Evolutionary conservation across 805 yeast species (phyloP), one percentile per base, ranked within the genome.

Genomic region (Kazachstania psychrophila): DNA sequence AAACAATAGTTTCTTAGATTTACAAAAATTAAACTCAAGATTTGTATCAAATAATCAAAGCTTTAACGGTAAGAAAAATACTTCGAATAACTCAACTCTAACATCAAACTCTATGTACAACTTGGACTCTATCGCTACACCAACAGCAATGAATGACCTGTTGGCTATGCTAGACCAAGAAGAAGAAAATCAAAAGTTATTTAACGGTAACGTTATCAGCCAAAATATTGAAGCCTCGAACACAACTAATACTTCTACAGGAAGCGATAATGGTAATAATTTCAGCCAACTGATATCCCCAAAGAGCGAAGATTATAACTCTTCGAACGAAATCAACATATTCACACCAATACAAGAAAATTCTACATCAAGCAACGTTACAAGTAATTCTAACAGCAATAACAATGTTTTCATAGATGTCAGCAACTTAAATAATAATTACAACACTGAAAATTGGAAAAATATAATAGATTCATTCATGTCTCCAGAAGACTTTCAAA

Each of bases 91-190:
- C 10, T 20, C 23, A 20, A 20, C 6, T 20, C 23, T 10, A 20
- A 20, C 10, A 7, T 20, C 33, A 19, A 27, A 20, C 6, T 27
- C 27, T 27, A 7, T 34, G 6, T 16, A 35, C 16, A 29, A 27
- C 16, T 4, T 38, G 5, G 31, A 28, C 5, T 16, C 20, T 5
- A 16, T 11, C 8, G 13, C 42, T 15, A 37, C 40, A 20, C 54
- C 58, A 20, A 45, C 52, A 3, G 51, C 50, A n/a, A 43, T 52
- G 51, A 47, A 44, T 26, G 58, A 52, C 28, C 42, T 51, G 15
- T 34, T 52, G 34, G 56, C 52, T n/a, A 38, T 51, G 44, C 37
- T 52, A 26, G 54, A 51, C 29, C 51, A 32, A 17, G 36, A 42
- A 23, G 42, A 39, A 17, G 46, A 40, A 15, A 30, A 34, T 8